Conservation (phyloP, 495 filamentous ascomycete species). For the Talaromyces ruber region DNA sequence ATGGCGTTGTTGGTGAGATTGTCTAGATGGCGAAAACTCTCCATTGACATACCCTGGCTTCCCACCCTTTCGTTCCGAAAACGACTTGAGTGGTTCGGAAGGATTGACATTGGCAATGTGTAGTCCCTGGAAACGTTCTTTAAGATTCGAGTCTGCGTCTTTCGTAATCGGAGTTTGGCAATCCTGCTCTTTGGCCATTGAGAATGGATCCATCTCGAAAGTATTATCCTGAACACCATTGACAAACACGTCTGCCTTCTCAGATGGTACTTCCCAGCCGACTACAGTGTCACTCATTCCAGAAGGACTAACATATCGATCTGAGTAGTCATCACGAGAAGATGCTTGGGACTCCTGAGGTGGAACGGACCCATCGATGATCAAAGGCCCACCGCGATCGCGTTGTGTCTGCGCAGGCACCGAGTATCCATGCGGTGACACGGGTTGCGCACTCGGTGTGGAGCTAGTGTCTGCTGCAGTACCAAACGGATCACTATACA, state of each 20-base stretch:
- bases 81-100: conserved; percentile 15
- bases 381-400: conserved; percentile 30
- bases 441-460: conserved; percentile 10
- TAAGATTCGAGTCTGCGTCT: conserved; percentile 25
- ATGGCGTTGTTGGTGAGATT: conserved; percentile 22
- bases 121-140: conserved; percentile 28
- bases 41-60: conserved; percentile 12
- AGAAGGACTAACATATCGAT: conserved; percentile 25
- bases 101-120: conserved; percentile 31
- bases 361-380: conserved; percentile 37
- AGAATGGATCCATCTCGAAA: conserved; percentile 25
- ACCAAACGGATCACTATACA: conserved; percentile 18
- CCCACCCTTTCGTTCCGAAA: conserved; percentile 22
- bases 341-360: conserved; percentile 23
- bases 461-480: conserved; percentile 16
- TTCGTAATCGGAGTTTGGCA: conserved; percentile 7
- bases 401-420: conserved; percentile 14
- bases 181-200: not conserved
- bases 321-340: conserved; percentile 19
- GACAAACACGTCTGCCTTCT: conserved; percentile 33
- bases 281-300: conserved; percentile 34
- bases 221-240: conserved; percentile 32
- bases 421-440: conserved; percentile 11
- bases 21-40: conserved; percentile 14
- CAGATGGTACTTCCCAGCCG: conserved; percentile 31